Percentiles rank a stretch among this genome's conserved stretches.
Conservation (phyloP, 129 eudicot species). For the Solidago caesia region DNA sequence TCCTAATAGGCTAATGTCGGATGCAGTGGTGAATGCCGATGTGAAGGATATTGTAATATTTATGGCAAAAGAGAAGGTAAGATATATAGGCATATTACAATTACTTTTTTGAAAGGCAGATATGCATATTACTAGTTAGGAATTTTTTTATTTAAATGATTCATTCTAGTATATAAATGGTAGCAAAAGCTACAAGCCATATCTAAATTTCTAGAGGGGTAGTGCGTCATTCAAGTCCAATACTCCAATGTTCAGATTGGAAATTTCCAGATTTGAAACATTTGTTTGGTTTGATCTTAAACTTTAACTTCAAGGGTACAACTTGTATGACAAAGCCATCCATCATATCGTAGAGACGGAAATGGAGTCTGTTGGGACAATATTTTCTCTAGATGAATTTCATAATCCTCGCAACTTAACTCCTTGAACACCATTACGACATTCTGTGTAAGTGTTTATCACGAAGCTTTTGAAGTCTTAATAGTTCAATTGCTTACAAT, state of each 20-base stretch:
- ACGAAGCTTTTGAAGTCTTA: neutral
- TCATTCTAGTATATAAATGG: neutral
- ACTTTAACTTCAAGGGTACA: conserved; percentile 10
- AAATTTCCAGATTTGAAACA: neutral
- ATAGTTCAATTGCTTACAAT: neutral
- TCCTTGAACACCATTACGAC: conserved; percentile 51
- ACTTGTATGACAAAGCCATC: conserved; percentile 22
- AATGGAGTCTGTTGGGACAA: neutral
- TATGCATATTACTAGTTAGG: no score
- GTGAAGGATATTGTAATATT: conserved; percentile 73
- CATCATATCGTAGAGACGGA: neutral
- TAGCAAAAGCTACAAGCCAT: neutral
- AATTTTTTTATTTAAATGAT: no score
- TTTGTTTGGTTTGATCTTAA: neutral
- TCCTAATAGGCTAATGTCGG: conserved; percentile 62
- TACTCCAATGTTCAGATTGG: neutral
- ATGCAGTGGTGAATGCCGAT: conserved; percentile 71
- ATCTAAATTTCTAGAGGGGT: neutral
- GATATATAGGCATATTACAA: conserved; percentile 1
- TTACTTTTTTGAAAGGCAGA: neutral
- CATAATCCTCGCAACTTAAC: conserved; percentile 19
- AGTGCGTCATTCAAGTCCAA: neutral
- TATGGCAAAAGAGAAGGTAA: conserved; percentile 71
- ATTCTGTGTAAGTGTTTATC: conserved; percentile 46
- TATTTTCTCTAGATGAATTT: neutral